These are phyloP conservation scores for Sonneratia alba DNA, from an alignment of 345 rosid species.

Conservation along the genomic window DNA sequence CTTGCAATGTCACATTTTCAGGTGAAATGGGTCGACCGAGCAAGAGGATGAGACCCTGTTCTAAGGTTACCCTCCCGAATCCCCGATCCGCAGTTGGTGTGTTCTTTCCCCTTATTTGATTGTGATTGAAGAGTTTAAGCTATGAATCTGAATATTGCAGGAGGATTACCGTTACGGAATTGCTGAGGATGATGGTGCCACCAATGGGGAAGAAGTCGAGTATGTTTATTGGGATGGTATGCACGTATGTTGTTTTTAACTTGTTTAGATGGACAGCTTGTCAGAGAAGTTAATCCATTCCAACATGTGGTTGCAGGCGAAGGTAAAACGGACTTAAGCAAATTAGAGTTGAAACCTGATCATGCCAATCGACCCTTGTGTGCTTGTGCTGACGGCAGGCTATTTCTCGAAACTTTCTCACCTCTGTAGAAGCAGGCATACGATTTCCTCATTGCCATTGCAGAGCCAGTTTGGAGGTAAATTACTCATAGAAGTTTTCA, in stretches of 20 bases:
- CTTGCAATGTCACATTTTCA: constrained; percentile 12
- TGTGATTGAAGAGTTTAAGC: background rate
- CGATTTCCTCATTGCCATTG: constrained; percentile 91
- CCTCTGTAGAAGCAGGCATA: constrained; percentile 88
- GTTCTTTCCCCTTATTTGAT: background rate
- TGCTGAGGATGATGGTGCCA: constrained; percentile 38
- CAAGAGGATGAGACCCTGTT: constrained; percentile 48
- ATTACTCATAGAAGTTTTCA: background rate
- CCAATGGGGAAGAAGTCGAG: constrained; percentile 44
- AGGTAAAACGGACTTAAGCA: constrained; percentile 65
- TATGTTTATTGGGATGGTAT: constrained; percentile 69
- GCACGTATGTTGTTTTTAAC: background rate
- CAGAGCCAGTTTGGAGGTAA: constrained; percentile 99
- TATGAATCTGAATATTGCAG: constrained; percentile 24
- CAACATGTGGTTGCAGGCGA: constrained; percentile 29
- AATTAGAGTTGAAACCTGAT: constrained; percentile 69
- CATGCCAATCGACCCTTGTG: constrained; percentile 80
- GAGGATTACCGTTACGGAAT: constrained; percentile 45
- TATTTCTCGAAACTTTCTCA: constrained; percentile 77
- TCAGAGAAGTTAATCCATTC: background rate
- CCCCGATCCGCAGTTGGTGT: background rate
- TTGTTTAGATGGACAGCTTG: background rate
- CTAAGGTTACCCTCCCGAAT: constrained; percentile 33
- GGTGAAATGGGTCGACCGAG: constrained; percentile 64
- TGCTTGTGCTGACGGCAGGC: constrained; percentile 93